Percentiles rank a stretch among this genome's conserved stretches.
Conservation (phyloP, 805 yeast species). For the Candida khao-thaluensis region DNA sequence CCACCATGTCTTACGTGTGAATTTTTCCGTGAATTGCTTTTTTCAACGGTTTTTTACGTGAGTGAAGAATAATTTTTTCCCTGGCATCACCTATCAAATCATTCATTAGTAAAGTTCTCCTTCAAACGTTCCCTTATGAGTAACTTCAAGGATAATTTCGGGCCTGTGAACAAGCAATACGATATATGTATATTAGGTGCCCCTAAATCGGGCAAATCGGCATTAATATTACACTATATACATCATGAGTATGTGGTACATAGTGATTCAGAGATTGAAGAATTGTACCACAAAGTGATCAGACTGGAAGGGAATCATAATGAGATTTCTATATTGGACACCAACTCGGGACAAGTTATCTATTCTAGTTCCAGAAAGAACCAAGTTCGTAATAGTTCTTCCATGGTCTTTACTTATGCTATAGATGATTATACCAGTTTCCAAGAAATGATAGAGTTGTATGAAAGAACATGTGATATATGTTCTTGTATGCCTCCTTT, state of each 20-base stretch:
- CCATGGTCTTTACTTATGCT: constrained; percentile 32
- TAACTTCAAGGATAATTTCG: constrained; percentile 10
- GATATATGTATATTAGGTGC: constrained; percentile 33
- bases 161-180: constrained; percentile 11
- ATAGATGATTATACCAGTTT: constrained; percentile 27
- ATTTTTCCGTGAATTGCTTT: constrained; percentile 5
- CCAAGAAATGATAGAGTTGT: constrained; percentile 27
- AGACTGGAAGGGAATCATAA: constrained; percentile 17
- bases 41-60: constrained; percentile 3
- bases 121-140: constrained; percentile 1
- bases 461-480: constrained; percentile 22
- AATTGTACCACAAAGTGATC: constrained; percentile 22
- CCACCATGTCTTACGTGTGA: no score
- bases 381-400: constrained; percentile 30
- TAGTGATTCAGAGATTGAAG: constrained; percentile 23
- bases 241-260: constrained; percentile 21
- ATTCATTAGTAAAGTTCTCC: no score
- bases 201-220: constrained; percentile 24
- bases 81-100: no score
- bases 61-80: no score
- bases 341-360: constrained; percentile 23
- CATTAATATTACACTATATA: constrained; percentile 25
- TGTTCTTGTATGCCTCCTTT: constrained; percentile 28
- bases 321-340: constrained; percentile 35
- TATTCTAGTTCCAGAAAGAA: constrained; percentile 25